A percentile compares a stretch with the other conserved stretches of the same genome.
These are phyloP conservation scores for Boletus albobrunnescens DNA, from an alignment of 1,284 basidiomycete genomes.

Conservation along the genomic window DNA sequence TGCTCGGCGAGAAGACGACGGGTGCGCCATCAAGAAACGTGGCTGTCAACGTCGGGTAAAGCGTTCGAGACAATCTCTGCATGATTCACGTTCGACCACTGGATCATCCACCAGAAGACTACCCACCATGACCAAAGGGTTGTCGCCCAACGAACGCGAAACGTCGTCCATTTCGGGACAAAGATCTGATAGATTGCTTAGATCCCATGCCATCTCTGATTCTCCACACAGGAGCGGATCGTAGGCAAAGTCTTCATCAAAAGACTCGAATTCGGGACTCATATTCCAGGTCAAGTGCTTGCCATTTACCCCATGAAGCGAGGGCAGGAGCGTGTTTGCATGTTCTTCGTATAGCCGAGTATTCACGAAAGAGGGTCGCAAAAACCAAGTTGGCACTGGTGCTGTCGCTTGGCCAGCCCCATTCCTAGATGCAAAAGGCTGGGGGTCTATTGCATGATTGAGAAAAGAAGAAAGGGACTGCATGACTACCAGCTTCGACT, in stretches of 20 bases:
- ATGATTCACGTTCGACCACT: slow-evolving; percentile 14
- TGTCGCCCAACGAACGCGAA: slow-evolving; percentile 14
- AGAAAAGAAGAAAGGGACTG: slow-evolving; percentile 62
- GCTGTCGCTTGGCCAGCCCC: slow-evolving; percentile 12
- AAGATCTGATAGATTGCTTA: slow-evolving; percentile 24
- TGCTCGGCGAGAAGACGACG: slow-evolving; percentile 66
- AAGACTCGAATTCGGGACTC: slow-evolving; percentile 27
- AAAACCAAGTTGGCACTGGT: slow-evolving; percentile 47
- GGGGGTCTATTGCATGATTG: slow-evolving; percentile 36
- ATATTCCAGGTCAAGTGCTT: slow-evolving; percentile 33
- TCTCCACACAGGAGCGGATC: slow-evolving; percentile 18
- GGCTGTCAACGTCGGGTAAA: slow-evolving; percentile 74
- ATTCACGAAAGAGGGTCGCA: slow-evolving; percentile 48
- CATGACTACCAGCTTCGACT: slow-evolving; percentile 64
- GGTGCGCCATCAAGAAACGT: slow-evolving; percentile 86
- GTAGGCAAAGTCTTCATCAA: slow-evolving; percentile 35
- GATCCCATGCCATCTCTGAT: slow-evolving; percentile 20
- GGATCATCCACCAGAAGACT: slow-evolving; percentile 14
- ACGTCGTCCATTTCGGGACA: slow-evolving; percentile 13
- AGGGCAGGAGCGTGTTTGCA: slow-evolving; percentile 36
- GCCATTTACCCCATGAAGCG: slow-evolving; percentile 14
- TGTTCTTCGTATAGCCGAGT: slow-evolving; percentile 47
- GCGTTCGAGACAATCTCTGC: slow-evolving; percentile 47
- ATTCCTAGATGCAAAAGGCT: slow-evolving; percentile 9
- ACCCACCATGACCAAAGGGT: slow-evolving; percentile 25